These are phyloP conservation scores for Umbelopsis vinacea DNA, from an alignment of 192 early-diverging fungal species.

Conservation along the genomic window DNA sequence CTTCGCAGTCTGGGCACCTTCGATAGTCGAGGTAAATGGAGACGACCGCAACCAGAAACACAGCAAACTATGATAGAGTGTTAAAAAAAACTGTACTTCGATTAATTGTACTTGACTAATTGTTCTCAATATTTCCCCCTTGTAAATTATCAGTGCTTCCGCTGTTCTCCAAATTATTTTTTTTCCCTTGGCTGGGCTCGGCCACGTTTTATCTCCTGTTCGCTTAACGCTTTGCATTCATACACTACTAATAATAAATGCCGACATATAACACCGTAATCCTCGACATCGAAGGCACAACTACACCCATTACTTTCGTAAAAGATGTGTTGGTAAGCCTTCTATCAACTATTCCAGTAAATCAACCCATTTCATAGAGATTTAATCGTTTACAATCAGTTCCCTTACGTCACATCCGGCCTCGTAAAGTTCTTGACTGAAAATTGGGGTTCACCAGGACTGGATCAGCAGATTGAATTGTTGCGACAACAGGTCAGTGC, in stretches of 20 bases:
- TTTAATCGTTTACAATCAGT: slow-evolving; percentile 42
- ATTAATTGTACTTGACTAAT: not conserved
- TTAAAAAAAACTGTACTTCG: not conserved
- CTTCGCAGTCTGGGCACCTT: slow-evolving; percentile 25
- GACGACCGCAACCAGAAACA: not conserved
- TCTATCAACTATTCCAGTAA: too few species aligned
- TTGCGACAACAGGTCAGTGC: slow-evolving; percentile 55
- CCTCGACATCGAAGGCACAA: slow-evolving; percentile 96
- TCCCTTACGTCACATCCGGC: slow-evolving; percentile 80
- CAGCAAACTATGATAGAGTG: not conserved
- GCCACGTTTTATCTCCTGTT: not conserved
- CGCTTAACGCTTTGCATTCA: not conserved
- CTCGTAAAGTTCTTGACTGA: slow-evolving; percentile 68
- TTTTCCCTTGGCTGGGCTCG: not conserved
- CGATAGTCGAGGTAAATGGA: slow-evolving; percentile 30
- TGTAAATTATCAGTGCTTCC: not conserved
- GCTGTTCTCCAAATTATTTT: not conserved
- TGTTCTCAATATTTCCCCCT: not conserved
- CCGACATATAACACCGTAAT: slow-evolving; percentile 59
- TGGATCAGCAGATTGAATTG: slow-evolving; percentile 46
- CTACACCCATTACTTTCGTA: slow-evolving; percentile 96
- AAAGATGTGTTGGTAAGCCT: slow-evolving; percentile 75
- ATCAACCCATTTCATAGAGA: too few species aligned
- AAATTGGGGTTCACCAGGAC: slow-evolving; percentile 50
- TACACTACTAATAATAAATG: slow-evolving; percentile 3